A percentile compares a stretch with the other conserved stretches of the same genome.
Conservation (phyloP, 2,329 filamentous ascomycete genomes). For the Oidium heveae region DNA sequence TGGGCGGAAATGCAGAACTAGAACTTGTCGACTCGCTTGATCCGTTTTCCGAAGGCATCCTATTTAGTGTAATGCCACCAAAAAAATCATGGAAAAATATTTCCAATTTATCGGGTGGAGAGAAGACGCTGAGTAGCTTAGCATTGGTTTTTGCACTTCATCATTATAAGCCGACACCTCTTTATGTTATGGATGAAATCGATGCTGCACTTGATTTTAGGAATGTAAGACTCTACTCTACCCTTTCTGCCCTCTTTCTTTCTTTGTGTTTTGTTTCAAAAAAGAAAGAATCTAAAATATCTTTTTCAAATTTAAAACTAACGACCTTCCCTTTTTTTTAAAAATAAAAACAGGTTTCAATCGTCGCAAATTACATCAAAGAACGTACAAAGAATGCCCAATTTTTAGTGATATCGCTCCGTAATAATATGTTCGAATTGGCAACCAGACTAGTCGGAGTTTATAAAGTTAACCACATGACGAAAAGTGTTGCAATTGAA, state of each 20-base stretch:
- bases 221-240: conserved; percentile 43
- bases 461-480: conserved; percentile 99
- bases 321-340: conserved; percentile 2
- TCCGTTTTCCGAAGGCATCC: conserved; percentile 86
- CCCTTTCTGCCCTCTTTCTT: neutral
- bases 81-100: conserved; percentile 99
- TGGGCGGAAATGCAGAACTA: conserved; percentile 94
- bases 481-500: conserved; percentile 74
- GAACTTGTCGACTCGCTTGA: conserved; percentile 92
- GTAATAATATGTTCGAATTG: conserved; percentile 99
- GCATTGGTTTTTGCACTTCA: conserved; percentile 95
- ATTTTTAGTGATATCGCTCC: conserved; percentile 90
- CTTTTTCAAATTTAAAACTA: no score
- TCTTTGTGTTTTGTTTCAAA: no score
- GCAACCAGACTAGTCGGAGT: conserved; percentile 87
- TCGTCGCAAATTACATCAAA: conserved; percentile 97
- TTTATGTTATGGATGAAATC: conserved; percentile 99
- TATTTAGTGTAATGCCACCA: conserved; percentile 96
- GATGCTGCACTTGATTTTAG: conserved; percentile 93
- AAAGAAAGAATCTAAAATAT: neutral
- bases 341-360: conserved; percentile 42
- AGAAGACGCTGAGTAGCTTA: conserved; percentile 85
- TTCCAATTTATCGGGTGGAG: conserved; percentile 78
- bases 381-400: conserved; percentile 97
- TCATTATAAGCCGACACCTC: conserved; percentile 88